Evolutionary conservation across 2,329 filamentous ascomycete genomes (phyloP).

Genomic region (Penicillium italicum): DNA sequence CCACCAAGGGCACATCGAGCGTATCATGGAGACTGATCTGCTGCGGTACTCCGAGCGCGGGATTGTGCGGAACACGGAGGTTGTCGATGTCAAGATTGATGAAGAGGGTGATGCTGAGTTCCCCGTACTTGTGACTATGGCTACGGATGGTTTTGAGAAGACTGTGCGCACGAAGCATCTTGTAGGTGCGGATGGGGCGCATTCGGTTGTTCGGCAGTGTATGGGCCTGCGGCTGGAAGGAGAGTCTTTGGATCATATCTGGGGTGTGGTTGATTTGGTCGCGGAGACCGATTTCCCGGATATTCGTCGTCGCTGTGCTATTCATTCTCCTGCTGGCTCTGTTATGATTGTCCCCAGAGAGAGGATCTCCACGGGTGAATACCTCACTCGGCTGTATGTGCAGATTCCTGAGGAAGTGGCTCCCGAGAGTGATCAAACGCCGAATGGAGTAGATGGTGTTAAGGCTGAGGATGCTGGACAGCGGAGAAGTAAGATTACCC

Average conservation of each 20-base stretch:
- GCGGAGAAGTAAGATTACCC: conserved; percentile 60
- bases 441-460: conserved; percentile 47
- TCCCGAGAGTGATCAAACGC: conserved; percentile 18
- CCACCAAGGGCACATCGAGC: conserved; percentile 68
- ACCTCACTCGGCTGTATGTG: conserved; percentile 65
- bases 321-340: conserved; percentile 69
- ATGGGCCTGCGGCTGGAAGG: conserved; percentile 53
- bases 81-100: conserved; percentile 58
- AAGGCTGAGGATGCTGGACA: conserved; percentile 60
- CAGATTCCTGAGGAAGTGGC: conserved; percentile 34
- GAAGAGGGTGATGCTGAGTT: conserved; percentile 42
- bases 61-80: conserved; percentile 62
- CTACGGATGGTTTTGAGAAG: conserved; percentile 21
- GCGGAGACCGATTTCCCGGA: conserved; percentile 72
- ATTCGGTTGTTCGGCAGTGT: conserved; percentile 63
- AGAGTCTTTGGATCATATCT: conserved; percentile 66
- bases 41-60: conserved; percentile 55
- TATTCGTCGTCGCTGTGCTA: conserved; percentile 73
- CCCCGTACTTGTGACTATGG: conserved; percentile 32
- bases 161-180: conserved; percentile 63
- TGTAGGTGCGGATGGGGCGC: conserved; percentile 67
- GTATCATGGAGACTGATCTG: conserved; percentile 64
- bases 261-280: conserved; percentile 73
- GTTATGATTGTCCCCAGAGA: conserved; percentile 77
- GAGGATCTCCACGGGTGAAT: conserved; percentile 56